Percentiles rank a stretch among this genome's conserved stretches.
Evolutionary conservation across 768 basidiomycete genomes (phyloP).

Genomic region (Termitomyces sp.): DNA sequence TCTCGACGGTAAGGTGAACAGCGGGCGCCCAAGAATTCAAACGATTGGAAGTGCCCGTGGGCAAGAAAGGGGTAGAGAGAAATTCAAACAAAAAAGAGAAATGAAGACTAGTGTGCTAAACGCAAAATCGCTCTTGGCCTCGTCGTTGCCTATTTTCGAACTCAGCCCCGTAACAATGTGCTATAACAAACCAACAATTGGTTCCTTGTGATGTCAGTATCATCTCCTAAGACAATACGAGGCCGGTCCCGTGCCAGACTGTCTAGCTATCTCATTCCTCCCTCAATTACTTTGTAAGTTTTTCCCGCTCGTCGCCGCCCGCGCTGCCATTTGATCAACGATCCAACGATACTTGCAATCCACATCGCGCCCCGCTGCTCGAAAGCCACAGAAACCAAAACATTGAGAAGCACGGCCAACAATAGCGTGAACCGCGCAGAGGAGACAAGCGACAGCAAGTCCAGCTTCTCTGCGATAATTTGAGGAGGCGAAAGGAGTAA

Average conservation of each 20-base stretch:
- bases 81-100: conserved; percentile 4
- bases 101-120: conserved; percentile 7
- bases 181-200: conserved; percentile 4
- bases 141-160: conserved; percentile 12
- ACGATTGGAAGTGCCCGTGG: conserved; percentile 45
- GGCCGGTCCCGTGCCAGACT: neutral
- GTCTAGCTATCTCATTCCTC: conserved; percentile 43
- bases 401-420: conserved; percentile 61
- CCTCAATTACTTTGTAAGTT: conserved; percentile 81
- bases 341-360: conserved; percentile 51
- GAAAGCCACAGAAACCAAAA: conserved; percentile 62
- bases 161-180: conserved; percentile 18
- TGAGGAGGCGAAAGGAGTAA: conserved; percentile 71
- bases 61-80: conserved; percentile 11
- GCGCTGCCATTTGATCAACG: conserved; percentile 34
- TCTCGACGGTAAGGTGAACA: conserved; percentile 30
- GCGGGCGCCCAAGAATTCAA: conserved; percentile 24
- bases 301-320: conserved; percentile 54
- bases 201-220: too few relatives aligned
- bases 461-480: conserved; percentile 54
- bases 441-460: conserved; percentile 70
- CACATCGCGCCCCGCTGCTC: conserved; percentile 69
- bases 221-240: neutral
- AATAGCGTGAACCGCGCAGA: conserved; percentile 68
- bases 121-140: conserved; percentile 7